phyloP scores from a whole-genome alignment of 2,329 filamentous ascomycete genomes.

The Colletotrichum theobromicola region DNA sequence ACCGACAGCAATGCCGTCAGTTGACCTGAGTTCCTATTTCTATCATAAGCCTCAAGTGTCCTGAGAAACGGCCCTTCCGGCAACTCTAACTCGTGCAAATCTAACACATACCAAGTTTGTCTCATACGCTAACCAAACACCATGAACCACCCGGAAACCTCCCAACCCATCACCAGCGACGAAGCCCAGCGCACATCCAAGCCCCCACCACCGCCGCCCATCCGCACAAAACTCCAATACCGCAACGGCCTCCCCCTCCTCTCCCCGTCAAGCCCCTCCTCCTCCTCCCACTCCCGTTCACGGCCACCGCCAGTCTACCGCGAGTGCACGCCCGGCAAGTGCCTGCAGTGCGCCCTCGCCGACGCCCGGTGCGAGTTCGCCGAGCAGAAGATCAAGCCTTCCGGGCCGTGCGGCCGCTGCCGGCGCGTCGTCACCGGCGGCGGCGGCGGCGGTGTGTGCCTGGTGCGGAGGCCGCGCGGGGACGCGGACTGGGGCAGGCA shows the following conservation, averaged over 20 bases:
- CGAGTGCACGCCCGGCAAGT: not conserved
- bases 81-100: not conserved
- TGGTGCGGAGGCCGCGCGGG: not conserved
- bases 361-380: not conserved
- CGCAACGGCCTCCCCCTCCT: not conserved
- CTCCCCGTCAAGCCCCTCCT: not conserved
- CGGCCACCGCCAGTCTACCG: not conserved
- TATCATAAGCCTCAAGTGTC: not conserved
- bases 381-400: not conserved
- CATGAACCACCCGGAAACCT: not conserved
- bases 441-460: not conserved
- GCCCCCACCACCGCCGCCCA: not conserved
- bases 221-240: not conserved
- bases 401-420: not conserved
- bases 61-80: not conserved
- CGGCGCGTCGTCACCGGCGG: not conserved
- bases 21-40: rapidly evolving
- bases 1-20: not conserved
- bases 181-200: not conserved
- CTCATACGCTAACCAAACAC: not conserved
- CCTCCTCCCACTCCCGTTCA: not conserved
- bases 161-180: not conserved
- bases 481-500: not conserved
- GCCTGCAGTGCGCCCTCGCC: not conserved
- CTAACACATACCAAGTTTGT: not conserved